Conservation (phyloP, 1,284 basidiomycete genomes). For the Cryptococcus sp. region DNA sequence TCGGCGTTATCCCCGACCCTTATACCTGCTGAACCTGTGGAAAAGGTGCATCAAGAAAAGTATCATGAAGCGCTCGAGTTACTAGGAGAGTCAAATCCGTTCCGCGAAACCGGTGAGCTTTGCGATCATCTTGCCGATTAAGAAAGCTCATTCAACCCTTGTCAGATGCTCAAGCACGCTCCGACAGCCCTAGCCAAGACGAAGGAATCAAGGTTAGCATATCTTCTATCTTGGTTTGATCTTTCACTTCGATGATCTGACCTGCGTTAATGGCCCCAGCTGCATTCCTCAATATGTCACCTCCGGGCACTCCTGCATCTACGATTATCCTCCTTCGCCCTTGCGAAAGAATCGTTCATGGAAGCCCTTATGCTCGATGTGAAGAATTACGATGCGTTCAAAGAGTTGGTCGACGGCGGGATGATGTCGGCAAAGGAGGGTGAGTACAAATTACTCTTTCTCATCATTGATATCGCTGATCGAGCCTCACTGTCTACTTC, state of each 20-base stretch:
- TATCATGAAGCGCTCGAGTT: conserved; percentile 92
- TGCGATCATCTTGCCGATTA: neutral
- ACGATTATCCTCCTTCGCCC: conserved; percentile 82
- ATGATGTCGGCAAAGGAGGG: conserved; percentile 94
- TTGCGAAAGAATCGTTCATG: conserved; percentile 91
- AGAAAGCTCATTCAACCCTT: neutral
- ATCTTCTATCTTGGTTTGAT: neutral
- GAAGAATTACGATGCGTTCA: conserved; percentile 96
- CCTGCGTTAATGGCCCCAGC: conserved; percentile 56
- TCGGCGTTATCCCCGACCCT: neutral
- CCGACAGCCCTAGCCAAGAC: conserved; percentile 65
- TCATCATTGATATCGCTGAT: too few species aligned
- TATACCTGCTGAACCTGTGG: too few species aligned
- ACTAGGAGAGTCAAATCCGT: conserved; percentile 88
- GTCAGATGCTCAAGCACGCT: conserved; percentile 6
- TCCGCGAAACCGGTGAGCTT: conserved; percentile 62
- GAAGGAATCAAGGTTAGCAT: conserved; percentile 76
- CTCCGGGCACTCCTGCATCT: conserved; percentile 91
- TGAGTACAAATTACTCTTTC: conserved; percentile 55
- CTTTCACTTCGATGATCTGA: neutral
- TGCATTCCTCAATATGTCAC: conserved; percentile 94
- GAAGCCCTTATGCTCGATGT: conserved; percentile 92
- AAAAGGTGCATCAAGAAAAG: conserved; percentile 78
- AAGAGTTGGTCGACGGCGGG: conserved; percentile 83
- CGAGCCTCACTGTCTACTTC: neutral